A percentile compares a stretch with the other conserved stretches of the same genome.
Evolutionary conservation across 164 flowering plant genomes (phyloP).

Genomic region (Litsea cubeba): DNA sequence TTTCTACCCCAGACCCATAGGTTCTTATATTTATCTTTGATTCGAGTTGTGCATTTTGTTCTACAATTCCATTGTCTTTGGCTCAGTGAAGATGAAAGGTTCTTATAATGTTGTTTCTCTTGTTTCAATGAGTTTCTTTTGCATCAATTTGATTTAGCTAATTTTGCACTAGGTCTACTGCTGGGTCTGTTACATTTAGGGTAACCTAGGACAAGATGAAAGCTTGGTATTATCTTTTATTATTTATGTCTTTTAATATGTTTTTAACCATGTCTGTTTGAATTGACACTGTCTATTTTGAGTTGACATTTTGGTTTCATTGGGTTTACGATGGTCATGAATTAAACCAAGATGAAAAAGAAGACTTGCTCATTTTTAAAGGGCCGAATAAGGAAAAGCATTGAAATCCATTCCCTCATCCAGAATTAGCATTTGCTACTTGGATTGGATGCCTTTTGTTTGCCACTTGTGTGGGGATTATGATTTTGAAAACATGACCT

Average conservation of each 20-base stretch:
- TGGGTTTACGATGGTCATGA: neutral
- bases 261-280: neutral
- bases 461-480: too few species aligned
- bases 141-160: neutral
- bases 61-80: neutral
- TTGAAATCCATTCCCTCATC: neutral
- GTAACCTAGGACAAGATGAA: neutral
- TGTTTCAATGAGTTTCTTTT: neutral
- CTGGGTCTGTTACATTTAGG: neutral
- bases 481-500: too few species aligned
- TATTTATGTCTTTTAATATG: neutral
- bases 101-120: neutral
- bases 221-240: neutral
- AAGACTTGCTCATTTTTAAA: neutral
- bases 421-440: neutral
- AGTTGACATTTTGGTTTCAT: neutral
- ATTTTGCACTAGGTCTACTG: neutral
- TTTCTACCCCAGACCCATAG: too few species aligned
- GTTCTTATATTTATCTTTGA: too few species aligned
- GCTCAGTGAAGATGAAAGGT: neutral
- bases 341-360: neutral
- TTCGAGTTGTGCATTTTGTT: neutral
- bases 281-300: neutral
- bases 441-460: neutral
- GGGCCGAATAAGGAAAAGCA: neutral